Base-by-base conservation (phyloP, 2,329 filamentous ascomycete genomes). In the Alternaria ventricosa region DNA sequence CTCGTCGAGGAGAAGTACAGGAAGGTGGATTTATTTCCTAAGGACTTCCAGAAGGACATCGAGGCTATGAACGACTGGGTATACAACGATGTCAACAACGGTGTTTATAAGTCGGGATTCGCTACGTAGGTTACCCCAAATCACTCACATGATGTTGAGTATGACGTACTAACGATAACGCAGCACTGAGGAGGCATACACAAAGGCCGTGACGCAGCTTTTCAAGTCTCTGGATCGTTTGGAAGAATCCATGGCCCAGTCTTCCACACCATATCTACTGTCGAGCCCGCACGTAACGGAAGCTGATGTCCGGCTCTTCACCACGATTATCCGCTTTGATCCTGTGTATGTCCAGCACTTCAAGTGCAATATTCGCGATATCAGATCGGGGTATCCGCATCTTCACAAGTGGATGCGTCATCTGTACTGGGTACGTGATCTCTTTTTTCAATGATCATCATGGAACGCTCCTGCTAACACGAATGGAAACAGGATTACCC, bases 351-450 rank as follows among this genome's bases (percentile, higher is more conserved):
- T 86, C 1, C 84, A 86, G 78, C 84, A 90, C 73, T 90, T 90
- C 82, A 90, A 90, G 80, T 94, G 91, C 84, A 97, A 97, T 82
- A 84, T 97, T 64, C 87, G 90, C 23, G 93, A 96, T 79, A 94
- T 97, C 75, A 87, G 94, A 45, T 90, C 88, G 8, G 93, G 93
- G 2, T 97, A 96, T 78, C 94, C 94, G 27, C 84, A 86, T 55
- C 82, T 97, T 62, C 92, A 97, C 83, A 84, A 82, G 63, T 97
- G 94, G 94, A 80, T 97, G 82, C 86, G 92, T 59, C 87, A 90
- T 75, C 82, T 97, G 71, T 97, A 97, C 83, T 97, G 94, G 61
- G 94, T 25, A 25, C 23, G 23, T 25, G 23, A 25, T 6, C 23
- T 5, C 23, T 8, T 25, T 8, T 25, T 25, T 6, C 23, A 8